Conservation (phyloP, 2,329 filamentous ascomycete genomes). For the Calonectria leucothoes region DNA sequence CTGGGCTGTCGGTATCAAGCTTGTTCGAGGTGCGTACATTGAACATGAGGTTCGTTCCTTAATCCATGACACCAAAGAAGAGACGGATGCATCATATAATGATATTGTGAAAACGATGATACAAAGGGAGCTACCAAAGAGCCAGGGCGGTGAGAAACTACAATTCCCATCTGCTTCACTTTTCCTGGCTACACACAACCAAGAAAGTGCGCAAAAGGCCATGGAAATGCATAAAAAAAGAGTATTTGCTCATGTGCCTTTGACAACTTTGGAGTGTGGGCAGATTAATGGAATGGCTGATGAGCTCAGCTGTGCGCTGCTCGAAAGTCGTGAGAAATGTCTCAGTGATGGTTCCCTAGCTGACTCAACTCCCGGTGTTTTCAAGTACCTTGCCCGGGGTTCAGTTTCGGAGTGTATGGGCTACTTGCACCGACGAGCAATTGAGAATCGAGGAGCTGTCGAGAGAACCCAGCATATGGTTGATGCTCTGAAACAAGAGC, state of each 20-base stretch:
- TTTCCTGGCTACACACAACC: slow-evolving; percentile 65
- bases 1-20: slow-evolving; percentile 65
- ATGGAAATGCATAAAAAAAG: slow-evolving; percentile 54
- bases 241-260: slow-evolving; percentile 42
- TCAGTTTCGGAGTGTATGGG: slow-evolving; percentile 48
- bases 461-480: slow-evolving; percentile 34
- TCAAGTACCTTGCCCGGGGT: slow-evolving; percentile 50
- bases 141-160: neutral
- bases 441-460: slow-evolving; percentile 49
- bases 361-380: slow-evolving; percentile 36
- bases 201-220: slow-evolving; percentile 51
- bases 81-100: slow-evolving; percentile 63
- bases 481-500: neutral
- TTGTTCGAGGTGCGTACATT: slow-evolving; percentile 67
- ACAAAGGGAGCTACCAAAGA: slow-evolving; percentile 41
- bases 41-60: slow-evolving; percentile 56
- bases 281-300: slow-evolving; percentile 69
- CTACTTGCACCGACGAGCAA: slow-evolving; percentile 46
- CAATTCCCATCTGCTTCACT: slow-evolving; percentile 57
- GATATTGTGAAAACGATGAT: slow-evolving; percentile 56
- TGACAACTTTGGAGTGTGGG: slow-evolving; percentile 54
- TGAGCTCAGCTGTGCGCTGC: slow-evolving; percentile 60
- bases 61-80: slow-evolving; percentile 62
- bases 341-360: neutral
- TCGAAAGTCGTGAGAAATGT: slow-evolving; percentile 44